A percentile compares a stretch with the other conserved stretches of the same genome.
Conservation (phyloP, 345 rosid genomes). For the Dimocarpus longan region DNA sequence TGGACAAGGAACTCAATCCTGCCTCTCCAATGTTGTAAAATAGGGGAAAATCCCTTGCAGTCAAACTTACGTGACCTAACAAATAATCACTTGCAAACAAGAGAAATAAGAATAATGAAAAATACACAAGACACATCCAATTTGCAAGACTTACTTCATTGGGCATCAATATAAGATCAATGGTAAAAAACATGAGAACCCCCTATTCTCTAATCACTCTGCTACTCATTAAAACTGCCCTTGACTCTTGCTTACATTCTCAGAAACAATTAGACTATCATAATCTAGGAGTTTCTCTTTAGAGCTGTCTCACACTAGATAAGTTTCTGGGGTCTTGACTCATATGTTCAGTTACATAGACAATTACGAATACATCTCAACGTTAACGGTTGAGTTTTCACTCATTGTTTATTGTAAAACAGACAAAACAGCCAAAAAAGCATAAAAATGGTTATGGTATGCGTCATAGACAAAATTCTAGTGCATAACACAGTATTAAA, state of each 20-base stretch:
- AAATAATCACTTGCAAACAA: background rate
- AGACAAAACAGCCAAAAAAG: background rate
- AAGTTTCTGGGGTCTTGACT: background rate
- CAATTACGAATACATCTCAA: background rate
- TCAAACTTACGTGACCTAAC: background rate
- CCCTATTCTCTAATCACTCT: background rate
- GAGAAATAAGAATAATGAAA: background rate
- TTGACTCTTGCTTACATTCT: background rate
- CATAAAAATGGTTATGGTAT: background rate
- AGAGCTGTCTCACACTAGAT: background rate
- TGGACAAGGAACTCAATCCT: constrained; percentile 3
- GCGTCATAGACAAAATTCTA: background rate
- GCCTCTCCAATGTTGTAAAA: background rate
- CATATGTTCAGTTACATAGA: background rate
- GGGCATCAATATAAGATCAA: background rate
- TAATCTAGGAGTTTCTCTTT: background rate
- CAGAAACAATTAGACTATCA: background rate
- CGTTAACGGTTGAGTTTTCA: background rate
- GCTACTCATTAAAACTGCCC: background rate
- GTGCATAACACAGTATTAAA: background rate
- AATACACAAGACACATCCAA: background rate
- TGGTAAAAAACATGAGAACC: background rate
- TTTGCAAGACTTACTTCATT: background rate
- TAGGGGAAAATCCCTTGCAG: background rate
- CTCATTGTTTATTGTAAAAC: background rate